Conservation (phyloP, 371 early-diverging fungal species). For the Lichtheimia hyalospora region DNA sequence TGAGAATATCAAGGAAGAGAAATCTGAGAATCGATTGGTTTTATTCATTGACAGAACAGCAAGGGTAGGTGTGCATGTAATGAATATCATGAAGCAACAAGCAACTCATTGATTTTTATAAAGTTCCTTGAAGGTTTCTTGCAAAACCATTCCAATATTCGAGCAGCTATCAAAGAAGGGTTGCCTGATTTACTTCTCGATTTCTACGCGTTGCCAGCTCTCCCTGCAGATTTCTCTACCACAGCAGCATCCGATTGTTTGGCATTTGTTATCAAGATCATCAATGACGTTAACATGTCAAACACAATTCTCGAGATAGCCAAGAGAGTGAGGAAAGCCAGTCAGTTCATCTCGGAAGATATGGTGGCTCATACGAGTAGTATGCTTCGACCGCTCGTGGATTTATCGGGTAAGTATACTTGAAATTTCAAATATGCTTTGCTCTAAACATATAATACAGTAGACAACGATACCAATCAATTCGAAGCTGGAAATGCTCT, state of each 20-base stretch:
- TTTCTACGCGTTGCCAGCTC: constrained; percentile 62
- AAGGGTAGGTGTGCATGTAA: constrained; percentile 19
- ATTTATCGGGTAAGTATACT: constrained; percentile 23
- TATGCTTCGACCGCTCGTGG: constrained; percentile 25
- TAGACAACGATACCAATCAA: constrained; percentile 46
- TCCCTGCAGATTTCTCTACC: constrained; percentile 78
- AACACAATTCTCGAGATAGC: constrained; percentile 50
- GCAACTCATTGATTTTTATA: neutral
- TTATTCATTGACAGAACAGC: constrained; percentile 42
- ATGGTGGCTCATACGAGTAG: constrained; percentile 26
- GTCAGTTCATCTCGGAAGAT: constrained; percentile 38
- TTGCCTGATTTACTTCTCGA: constrained; percentile 67
- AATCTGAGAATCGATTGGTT: constrained; percentile 42
- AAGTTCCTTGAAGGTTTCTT: constrained; percentile 89
- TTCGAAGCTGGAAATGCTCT: constrained; percentile 53
- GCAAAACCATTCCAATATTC: constrained; percentile 71
- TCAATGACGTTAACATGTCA: constrained; percentile 66
- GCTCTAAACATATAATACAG: no score
- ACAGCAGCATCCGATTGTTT: constrained; percentile 67
- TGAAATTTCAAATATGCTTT: constrained; percentile 38
- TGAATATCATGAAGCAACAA: neutral
- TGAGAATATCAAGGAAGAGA: constrained; percentile 59
- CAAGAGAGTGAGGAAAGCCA: constrained; percentile 48
- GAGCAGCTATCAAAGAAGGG: constrained; percentile 70
- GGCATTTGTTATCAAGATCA: constrained; percentile 70